phyloP scores from a whole-genome alignment of 2,329 filamentous ascomycete species.

The Neonectria punicea region DNA sequence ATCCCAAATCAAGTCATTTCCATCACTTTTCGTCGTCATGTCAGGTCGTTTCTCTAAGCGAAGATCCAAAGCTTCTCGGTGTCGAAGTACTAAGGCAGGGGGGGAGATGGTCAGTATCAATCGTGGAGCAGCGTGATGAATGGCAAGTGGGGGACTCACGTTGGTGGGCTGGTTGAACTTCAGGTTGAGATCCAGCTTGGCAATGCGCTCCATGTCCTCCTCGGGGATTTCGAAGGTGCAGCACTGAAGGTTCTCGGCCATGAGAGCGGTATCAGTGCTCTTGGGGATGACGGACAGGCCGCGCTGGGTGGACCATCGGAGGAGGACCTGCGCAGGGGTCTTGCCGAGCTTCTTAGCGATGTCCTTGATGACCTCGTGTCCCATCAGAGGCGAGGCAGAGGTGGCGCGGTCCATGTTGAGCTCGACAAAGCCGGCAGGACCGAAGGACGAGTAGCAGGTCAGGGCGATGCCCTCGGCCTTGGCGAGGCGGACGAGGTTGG shows the following conservation, averaged over 20 bases:
- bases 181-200: slow-evolving; percentile 70
- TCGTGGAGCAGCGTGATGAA: not conserved
- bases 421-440: slow-evolving; percentile 81
- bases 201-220: slow-evolving; percentile 74
- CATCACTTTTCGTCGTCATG: slow-evolving; percentile 33
- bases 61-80: slow-evolving; percentile 69
- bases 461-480: slow-evolving; percentile 76
- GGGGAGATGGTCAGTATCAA: slow-evolving; percentile 21
- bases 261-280: slow-evolving; percentile 64
- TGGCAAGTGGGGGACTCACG: slow-evolving; percentile 57
- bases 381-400: slow-evolving; percentile 76
- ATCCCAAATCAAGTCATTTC: slow-evolving; percentile 39
- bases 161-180: slow-evolving; percentile 82
- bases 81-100: slow-evolving; percentile 61
- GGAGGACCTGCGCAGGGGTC: slow-evolving; percentile 81
- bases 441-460: slow-evolving; percentile 87
- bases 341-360: slow-evolving; percentile 77
- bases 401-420: slow-evolving; percentile 70
- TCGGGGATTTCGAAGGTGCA: slow-evolving; percentile 72
- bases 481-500: slow-evolving; percentile 74
- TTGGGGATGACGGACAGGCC: slow-evolving; percentile 86
- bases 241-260: slow-evolving; percentile 75
- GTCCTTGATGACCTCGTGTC: slow-evolving; percentile 71
- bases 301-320: slow-evolving; percentile 89
- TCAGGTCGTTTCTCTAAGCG: slow-evolving; percentile 52